Evolutionary conservation across 163 green algal species (phyloP), one percentile per base, ranked within the genome.

Genomic region (Scenedesmus sp.): DNA sequence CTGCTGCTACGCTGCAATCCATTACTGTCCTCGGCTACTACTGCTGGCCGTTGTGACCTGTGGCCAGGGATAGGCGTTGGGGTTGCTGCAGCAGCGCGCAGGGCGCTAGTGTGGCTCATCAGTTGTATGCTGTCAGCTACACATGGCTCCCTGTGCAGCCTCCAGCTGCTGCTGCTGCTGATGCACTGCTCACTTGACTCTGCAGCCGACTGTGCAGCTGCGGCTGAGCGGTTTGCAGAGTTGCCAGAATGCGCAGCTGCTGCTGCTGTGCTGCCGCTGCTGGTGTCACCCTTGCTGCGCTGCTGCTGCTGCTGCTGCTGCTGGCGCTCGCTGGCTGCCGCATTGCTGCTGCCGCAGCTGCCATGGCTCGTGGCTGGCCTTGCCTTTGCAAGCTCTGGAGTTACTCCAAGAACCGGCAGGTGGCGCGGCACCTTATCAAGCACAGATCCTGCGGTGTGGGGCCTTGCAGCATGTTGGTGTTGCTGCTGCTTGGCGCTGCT

Each of bases 31-130:
- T 55, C 18, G 20, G 85, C 85, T 26, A 20, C 26, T 81, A 62
- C 34, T 59, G 60, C 4, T 46, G 5, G 26, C 6, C 12, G 10
- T 54, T 46, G 34, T 62, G 70, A 74, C 10, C 56, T 23, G 55
- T 60, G 67, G n/a, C 73, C 16, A n/a, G 87, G 87, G 56, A 91
- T 91, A 20, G 73, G 87, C 12, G 73, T 73, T 60, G 87, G 87
- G 8, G 87, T 91, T 9, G 73, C 87, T 54, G 87, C 87, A 13
- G 87, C 87, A 62, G 87, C 87, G 12, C 87, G 77, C 20, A 76
- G 34, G 16, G 67, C 87, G 55, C 86, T 84, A 54, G 67, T 90
- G 10, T 86, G 73, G 18, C 87, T 60, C 87, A 91, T 91, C 55
- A 91, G 73, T 23, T 91, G 73, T 2, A 91, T 52, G 73, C 87